phyloP scores from a whole-genome alignment of 148 eudicot species.

The Chenopodium quinoa region DNA sequence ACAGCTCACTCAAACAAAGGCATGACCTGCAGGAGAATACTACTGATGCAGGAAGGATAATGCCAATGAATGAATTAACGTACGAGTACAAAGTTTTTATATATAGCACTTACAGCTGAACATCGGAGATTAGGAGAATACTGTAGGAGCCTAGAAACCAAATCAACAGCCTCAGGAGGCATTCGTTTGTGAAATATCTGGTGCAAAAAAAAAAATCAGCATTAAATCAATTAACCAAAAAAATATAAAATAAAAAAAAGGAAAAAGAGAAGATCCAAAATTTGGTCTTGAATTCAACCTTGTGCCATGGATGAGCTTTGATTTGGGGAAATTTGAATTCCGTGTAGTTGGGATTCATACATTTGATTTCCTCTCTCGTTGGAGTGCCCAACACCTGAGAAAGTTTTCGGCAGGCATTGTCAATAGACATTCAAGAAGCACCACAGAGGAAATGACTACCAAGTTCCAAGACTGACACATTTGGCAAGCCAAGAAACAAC shows the following conservation, averaged over 20 bases:
- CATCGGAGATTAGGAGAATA: constrained; percentile 86
- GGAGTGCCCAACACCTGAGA: constrained; percentile 88
- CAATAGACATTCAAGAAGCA: background rate
- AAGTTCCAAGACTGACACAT: background rate
- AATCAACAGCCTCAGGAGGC: constrained; percentile 97
- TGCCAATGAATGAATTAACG: background rate
- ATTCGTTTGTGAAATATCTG: constrained; percentile 90
- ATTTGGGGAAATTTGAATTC: constrained; percentile 96
- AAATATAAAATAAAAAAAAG: background rate
- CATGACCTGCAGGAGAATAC: no score
- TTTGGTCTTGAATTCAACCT: constrained; percentile 42
- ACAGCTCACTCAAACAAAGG: background rate
- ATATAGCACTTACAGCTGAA: constrained; percentile 46
- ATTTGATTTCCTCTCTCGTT: constrained; percentile 92
- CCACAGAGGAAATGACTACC: background rate
- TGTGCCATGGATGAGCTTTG: constrained; percentile 98
- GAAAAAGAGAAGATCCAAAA: background rate
- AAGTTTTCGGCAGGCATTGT: background rate
- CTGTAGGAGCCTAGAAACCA: constrained; percentile 83
- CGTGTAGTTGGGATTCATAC: constrained; percentile 97
- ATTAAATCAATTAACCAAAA: background rate
- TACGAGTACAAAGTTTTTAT: constrained; percentile 4
- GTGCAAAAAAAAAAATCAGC: background rate
- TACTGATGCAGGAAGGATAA: background rate
- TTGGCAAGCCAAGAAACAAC: background rate